phyloP scores from a whole-genome alignment of 2,329 filamentous ascomycete species.

The Sporothrix luriei region DNA sequence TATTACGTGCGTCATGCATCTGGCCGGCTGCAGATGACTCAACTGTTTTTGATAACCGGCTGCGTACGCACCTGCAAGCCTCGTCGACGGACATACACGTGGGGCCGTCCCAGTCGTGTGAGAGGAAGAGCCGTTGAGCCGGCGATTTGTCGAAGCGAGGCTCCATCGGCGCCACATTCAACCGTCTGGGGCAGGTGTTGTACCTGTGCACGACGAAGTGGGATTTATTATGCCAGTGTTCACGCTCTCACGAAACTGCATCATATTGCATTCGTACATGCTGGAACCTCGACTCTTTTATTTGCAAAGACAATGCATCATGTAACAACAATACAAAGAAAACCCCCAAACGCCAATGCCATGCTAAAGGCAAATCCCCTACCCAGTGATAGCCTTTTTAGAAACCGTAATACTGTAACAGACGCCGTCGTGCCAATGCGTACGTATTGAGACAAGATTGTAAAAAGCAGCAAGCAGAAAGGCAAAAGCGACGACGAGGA shows the following conservation, averaged over 20 bases:
- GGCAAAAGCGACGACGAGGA: neutral
- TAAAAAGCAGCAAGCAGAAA: neutral
- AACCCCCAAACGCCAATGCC: slow-evolving; percentile 19
- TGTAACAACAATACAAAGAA: neutral
- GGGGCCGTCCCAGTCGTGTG: slow-evolving; percentile 18
- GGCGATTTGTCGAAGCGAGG: neutral
- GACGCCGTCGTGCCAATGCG: slow-evolving; percentile 9
- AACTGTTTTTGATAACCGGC: neutral
- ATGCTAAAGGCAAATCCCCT: slow-evolving; percentile 19
- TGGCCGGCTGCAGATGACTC: neutral
- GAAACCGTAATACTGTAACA: slow-evolving; percentile 11
- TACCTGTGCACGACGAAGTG: neutral
- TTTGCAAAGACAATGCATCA: neutral
- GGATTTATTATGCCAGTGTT: neutral
- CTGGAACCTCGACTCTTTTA: neutral
- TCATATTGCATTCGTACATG: neutral
- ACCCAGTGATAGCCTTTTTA: slow-evolving; percentile 3
- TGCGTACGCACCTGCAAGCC: too few species aligned
- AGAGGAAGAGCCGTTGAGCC: neutral
- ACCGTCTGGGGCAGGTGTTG: neutral
- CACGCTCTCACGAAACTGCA: neutral
- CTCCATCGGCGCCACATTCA: neutral
- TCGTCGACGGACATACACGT: slow-evolving; percentile 2
- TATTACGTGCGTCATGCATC: neutral
- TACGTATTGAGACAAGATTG: slow-evolving; percentile 18